Evolutionary conservation across 2,329 filamentous ascomycete genomes (phyloP).

Genomic region (Ambrosiella beaveri): DNA sequence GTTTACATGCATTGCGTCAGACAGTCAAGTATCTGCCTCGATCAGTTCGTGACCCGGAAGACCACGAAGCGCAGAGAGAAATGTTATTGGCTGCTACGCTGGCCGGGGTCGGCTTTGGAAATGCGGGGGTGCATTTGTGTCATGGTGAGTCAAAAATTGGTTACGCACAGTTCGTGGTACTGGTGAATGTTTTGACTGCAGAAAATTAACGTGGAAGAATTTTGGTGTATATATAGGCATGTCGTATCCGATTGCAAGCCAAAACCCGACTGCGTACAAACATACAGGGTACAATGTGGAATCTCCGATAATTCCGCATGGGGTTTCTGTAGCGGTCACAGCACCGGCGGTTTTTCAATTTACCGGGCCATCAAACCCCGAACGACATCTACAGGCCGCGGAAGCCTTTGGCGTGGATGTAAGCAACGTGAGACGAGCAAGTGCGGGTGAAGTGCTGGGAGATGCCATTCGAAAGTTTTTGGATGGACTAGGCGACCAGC

Average conservation of each 20-base stretch:
- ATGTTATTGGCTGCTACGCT: constrained; percentile 92
- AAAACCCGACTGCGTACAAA: constrained; percentile 70
- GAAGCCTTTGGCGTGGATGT: constrained; percentile 85
- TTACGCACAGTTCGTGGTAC: not conserved
- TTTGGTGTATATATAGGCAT: constrained; percentile 39
- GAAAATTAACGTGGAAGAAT: not conserved
- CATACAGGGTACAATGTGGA: constrained; percentile 72
- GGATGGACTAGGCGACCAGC: constrained; percentile 73
- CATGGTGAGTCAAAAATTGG: constrained; percentile 29
- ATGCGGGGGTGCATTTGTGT: constrained; percentile 78
- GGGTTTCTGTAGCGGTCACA: constrained; percentile 85
- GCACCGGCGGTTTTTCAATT: constrained; percentile 89
- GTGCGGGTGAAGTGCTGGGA: constrained; percentile 70
- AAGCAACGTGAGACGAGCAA: constrained; percentile 71
- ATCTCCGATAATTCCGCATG: constrained; percentile 76
- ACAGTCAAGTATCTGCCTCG: constrained; percentile 88
- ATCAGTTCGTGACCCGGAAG: constrained; percentile 72
- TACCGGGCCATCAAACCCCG: constrained; percentile 78
- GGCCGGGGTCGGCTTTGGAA: constrained; percentile 91
- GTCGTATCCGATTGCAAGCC: constrained; percentile 92
- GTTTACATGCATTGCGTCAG: constrained; percentile 61
- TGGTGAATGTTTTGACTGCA: not conserved
- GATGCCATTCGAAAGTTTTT: constrained; percentile 74
- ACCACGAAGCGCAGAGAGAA: constrained; percentile 79
- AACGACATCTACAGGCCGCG: constrained; percentile 75